A percentile compares a stretch with the other conserved stretches of the same genome.
phyloP scores from a whole-genome alignment of 768 basidiomycete genomes.

The Russula dissimulans region DNA sequence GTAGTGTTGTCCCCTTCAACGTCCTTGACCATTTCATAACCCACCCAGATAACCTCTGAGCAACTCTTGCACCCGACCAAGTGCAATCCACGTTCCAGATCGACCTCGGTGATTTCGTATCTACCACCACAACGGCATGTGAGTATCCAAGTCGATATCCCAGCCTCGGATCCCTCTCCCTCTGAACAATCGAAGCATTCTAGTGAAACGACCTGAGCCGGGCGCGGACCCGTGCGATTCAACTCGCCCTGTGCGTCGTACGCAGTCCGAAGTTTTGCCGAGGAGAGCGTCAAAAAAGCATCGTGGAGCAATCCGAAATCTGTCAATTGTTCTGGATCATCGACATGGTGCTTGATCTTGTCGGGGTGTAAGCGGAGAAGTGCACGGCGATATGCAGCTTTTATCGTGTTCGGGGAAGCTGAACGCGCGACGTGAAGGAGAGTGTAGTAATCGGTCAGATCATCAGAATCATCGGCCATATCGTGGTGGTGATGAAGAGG shows the following conservation, averaged over 20 bases:
- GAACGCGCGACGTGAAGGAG: conserved; percentile 44
- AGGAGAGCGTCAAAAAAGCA: conserved; percentile 56
- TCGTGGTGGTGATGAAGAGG: too few species aligned
- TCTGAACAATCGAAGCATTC: conserved; percentile 47
- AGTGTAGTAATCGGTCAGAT: conserved; percentile 43
- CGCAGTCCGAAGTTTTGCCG: conserved; percentile 35
- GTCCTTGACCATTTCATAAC: conserved; percentile 51
- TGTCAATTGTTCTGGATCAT: neutral
- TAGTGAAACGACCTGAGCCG: conserved; percentile 70
- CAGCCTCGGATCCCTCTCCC: conserved; percentile 30
- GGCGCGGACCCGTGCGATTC: conserved; percentile 39
- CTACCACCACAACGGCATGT: conserved; percentile 65
- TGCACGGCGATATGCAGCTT: conserved; percentile 57
- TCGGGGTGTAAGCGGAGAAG: conserved; percentile 62
- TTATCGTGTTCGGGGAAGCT: conserved; percentile 49
- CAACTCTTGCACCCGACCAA: conserved; percentile 65
- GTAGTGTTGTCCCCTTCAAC: neutral
- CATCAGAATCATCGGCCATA: neutral
- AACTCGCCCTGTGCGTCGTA: conserved; percentile 36
- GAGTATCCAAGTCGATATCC: conserved; percentile 41
- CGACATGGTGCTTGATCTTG: conserved; percentile 27
- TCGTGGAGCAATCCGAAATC: conserved; percentile 52
- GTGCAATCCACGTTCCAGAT: conserved; percentile 66
- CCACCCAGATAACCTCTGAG: conserved; percentile 81
- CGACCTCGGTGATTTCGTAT: conserved; percentile 46